Evolutionary conservation across 257 asterid genomes (phyloP).

Genomic region (Marsdenia floribunda): DNA sequence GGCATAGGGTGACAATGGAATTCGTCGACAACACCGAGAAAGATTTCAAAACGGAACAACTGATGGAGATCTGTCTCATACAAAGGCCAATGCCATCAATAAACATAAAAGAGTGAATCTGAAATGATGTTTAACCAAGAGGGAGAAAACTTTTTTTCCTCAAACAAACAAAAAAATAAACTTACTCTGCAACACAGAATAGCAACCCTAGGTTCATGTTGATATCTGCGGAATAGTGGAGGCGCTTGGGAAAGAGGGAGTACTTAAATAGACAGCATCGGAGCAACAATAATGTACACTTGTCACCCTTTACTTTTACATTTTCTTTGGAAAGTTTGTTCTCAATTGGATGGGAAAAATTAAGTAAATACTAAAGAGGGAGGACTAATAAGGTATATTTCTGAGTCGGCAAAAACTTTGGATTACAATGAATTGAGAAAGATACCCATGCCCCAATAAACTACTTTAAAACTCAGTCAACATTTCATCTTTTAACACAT

Average conservation of each 20-base stretch:
- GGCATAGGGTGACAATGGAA: slow-evolving; percentile 8
- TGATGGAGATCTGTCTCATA: slow-evolving; percentile 13
- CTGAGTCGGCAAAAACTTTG: background rate
- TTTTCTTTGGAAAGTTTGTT: background rate
- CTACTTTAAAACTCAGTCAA: background rate
- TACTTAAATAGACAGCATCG: background rate
- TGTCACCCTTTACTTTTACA: background rate
- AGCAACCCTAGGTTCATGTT: background rate
- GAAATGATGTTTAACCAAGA: slow-evolving; percentile 1
- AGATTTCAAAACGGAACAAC: background rate
- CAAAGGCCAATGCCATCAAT: background rate
- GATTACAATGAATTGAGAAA: background rate
- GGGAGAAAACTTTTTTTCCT: background rate
- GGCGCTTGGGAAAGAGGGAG: background rate
- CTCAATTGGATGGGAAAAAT: background rate
- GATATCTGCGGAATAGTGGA: background rate
- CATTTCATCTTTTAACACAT: background rate
- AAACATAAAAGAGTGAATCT: background rate
- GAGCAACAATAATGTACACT: background rate
- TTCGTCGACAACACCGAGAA: background rate
- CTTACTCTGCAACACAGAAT: slow-evolving; percentile 1
- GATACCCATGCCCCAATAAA: background rate
- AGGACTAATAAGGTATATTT: background rate
- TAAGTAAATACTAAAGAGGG: background rate
- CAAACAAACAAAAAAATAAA: background rate